phyloP scores from a whole-genome alignment of 305 asterid genomes.

The Striga hermonthica region DNA sequence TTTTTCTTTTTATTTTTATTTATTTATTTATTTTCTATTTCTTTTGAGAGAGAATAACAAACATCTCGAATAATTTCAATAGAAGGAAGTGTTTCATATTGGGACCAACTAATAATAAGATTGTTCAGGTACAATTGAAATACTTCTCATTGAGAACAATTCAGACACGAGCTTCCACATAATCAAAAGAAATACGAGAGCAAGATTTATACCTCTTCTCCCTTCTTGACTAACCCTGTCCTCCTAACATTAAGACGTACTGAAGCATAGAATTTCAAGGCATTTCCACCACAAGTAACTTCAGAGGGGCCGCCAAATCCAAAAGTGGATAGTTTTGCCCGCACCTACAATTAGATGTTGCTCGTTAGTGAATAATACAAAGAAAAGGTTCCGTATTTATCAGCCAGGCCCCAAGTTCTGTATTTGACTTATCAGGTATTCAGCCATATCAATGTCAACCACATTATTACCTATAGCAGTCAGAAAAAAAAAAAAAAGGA shows the following conservation, averaged over 20 bases:
- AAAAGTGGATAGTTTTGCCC: constrained; percentile 73
- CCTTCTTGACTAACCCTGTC: constrained; percentile 77
- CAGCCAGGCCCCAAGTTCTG: constrained; percentile 6
- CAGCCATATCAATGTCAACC: constrained; percentile 2
- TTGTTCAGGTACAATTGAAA: constrained; percentile 18
- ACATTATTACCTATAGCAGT: not conserved
- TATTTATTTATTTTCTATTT: not conserved
- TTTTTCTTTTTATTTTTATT: not conserved
- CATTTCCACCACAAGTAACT: constrained; percentile 98
- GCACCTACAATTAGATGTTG: constrained; percentile 49
- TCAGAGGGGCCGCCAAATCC: constrained; percentile 87
- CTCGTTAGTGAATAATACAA: constrained; percentile 28
- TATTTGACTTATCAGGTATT: not conserved
- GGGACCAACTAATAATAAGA: not conserved
- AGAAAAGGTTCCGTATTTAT: not conserved
- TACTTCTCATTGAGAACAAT: not conserved
- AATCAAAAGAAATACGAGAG: constrained; percentile 16
- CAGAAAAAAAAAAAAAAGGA: constrained; percentile 11
- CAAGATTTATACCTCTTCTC: constrained; percentile 69
- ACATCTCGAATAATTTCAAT: not conserved
- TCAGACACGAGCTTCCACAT: constrained; percentile 8
- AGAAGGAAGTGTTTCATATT: too few relatives aligned
- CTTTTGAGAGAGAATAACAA: not conserved
- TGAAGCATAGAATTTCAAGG: constrained; percentile 94
- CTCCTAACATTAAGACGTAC: constrained; percentile 83